Base-by-base conservation (phyloP, 2,329 filamentous ascomycete species). In the Aspergillus fumigatiaffinis region DNA sequence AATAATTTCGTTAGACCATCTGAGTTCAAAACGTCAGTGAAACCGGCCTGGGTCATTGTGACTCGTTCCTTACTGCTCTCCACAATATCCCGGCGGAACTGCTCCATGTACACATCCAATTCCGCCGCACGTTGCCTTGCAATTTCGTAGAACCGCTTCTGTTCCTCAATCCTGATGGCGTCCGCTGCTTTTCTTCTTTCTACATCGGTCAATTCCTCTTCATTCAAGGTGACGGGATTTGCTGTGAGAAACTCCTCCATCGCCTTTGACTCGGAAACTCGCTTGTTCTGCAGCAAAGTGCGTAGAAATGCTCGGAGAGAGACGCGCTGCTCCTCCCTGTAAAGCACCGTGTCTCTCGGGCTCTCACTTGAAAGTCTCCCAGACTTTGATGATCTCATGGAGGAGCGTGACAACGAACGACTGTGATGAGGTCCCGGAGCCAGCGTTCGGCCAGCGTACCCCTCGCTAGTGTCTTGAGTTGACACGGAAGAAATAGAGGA, bases 101-200 rank as follows among this genome's bases (percentile, higher is more conserved):
- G 83, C 76, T 99, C 94, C 94, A 99, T 99, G 72, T 97, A 97
- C 25, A 96, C 90, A 74, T 99, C 94, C 52, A 99, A 81, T 69
- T 97, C 94, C 4, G 90, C 89, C 1, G 94, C 94, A 63, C 94
- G 86, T 73, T 92, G 87, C 63, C 92, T 83, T 8, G 94, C 94
- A 70, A 99, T 92, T 71, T 99, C 93, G 73, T 97, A 99, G 72
- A 99, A 99, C 63, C 87, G 85, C 71, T 87, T 89, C 72, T 99
- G 94, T 74, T 99, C 94, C 68, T 96, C 90, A 53, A 97, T 84
- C 48, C 94, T 87, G 73, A 89, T 90, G 71, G 90, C 87, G 67
- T 99, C 94, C 74, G 96, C 87, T 12, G 84, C 82, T 73, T 92
- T 95, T 53, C 94, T 84, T 57, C 84, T 84, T 60, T 87, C 75